Evolutionary conservation across 345 rosid species (phyloP), one percentile per base, ranked within the genome.

Genomic region (Anastatica hierochuntica): DNA sequence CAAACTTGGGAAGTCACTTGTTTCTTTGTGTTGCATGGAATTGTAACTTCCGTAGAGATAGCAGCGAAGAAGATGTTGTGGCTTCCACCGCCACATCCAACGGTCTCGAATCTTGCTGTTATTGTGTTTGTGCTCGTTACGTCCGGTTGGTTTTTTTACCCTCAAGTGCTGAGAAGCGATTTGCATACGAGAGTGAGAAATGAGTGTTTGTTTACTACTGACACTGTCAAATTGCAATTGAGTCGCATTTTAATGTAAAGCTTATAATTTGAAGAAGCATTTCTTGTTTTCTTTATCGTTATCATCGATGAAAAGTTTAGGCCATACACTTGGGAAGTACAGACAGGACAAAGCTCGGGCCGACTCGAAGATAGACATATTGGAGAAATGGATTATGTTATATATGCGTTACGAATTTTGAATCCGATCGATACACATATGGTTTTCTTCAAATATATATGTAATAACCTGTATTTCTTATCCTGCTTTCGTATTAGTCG

Each of bases 1-100:
- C 89, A 89, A 19, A 79, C 95, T 10, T 78, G 95, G 90, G 88
- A 85, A 75, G 75, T 85, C 41, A 78, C 84, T 15, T 77, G 74
- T 56, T 85, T 75, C 64, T 85, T 83, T 52, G 20, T 77, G 43
- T 41, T 85, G 4, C 89, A 81, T 15, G 90, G 84, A 15, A 49
- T 70, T 7, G 76, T 71, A 9, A 49, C 79, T 56, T 69, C 45
- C 0, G 4, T 55, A 1, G 94, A 89, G 77, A 49, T 79, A 30
- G 69, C 53, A 1, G 63, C 20, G 7, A 85, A 85, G 74, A 54
- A 19, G 42, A 61, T 53, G 51, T 33, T 41, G 4, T 49, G 48
- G 41, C 62, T 53, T 62, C 76, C 74, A 58, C 45, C 31, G 63
- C 26, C 72, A 37, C 69, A 43, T 4, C 38, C 37, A 12, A 58